These are phyloP conservation scores for Hyaloscypha hepaticicola DNA, from an alignment of 495 filamentous ascomycete genomes.

Conservation along the genomic window DNA sequence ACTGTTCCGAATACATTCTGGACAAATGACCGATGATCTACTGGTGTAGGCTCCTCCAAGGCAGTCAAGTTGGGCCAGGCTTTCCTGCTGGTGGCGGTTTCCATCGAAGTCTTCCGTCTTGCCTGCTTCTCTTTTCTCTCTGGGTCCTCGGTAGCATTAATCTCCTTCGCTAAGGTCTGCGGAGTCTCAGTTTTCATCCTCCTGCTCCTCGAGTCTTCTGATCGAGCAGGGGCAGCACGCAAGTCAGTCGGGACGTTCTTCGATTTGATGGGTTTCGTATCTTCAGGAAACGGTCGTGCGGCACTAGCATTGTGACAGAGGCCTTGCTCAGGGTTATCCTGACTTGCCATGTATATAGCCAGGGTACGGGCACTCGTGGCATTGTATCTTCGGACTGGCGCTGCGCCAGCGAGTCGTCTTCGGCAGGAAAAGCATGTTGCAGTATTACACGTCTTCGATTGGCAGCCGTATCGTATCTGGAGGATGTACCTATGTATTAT, in stretches of 20 bases:
- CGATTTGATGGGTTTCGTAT: constrained; percentile 32
- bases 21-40: constrained; percentile 81
- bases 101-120: constrained; percentile 1
- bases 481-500: constrained; percentile 62
- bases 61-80: neutral
- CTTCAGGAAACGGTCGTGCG: constrained; percentile 36
- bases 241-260: neutral
- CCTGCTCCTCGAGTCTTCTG: neutral
- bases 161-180: neutral
- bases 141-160: neutral
- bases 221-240: neutral
- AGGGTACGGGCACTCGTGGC: constrained; percentile 70
- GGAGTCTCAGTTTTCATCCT: neutral
- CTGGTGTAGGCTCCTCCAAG: constrained; percentile 46
- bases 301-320: constrained; percentile 59
- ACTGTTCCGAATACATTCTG: constrained; percentile 79
- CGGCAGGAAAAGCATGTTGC: constrained; percentile 80
- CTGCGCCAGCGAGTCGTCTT: constrained; percentile 59
- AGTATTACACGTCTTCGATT: constrained; percentile 65
- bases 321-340: constrained; percentile 72
- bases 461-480: constrained; percentile 83
- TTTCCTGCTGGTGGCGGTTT: neutral
- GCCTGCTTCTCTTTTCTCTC: neutral
- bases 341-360: constrained; percentile 73
- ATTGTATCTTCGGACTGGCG: constrained; percentile 71